Base-by-base conservation (phyloP, 129 eudicot species). In the Cynara cardunculus region DNA sequence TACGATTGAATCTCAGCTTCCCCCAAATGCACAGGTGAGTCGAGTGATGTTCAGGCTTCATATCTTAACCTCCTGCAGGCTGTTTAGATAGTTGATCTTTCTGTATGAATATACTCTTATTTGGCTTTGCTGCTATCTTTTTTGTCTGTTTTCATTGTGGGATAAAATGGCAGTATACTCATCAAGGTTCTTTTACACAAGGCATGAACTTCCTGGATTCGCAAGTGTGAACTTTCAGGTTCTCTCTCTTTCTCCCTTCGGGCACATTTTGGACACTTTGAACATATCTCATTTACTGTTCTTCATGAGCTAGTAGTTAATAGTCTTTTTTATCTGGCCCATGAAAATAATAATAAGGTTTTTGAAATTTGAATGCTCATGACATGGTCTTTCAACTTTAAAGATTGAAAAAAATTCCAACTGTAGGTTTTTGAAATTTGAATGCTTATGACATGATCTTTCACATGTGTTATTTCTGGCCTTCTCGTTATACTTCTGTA, bases 161-260 rank as follows among this genome's bases (percentile, higher is more conserved):
- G 62, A 13, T 27, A 37, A 71, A 3, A 75, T 87, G 78, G 73
- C 93, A 93, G 97, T 90, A 78, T 88, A 84, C 86, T 85, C 94
- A 88, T 83, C 94, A 91, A 84, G 94, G 90, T 41, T 88, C 98
- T 72, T 93, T 84, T 80, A 70, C 90, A 28, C 96, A 89, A 78
- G 93, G 89, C 84, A 84, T 93, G 85, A 83, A 87, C 86, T 93
- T 86, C 72, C 84, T 90, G 76, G 88, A 93, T 79, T 86, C 89
- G 1, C 87, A 88, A 62, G 84, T 88, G 53, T 79, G 78, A 85
- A 81, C 62, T 49, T 80, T 14, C 87, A 78, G 82, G 92, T 90
- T 75, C 56, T 77, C 46, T 64, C 49, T 59, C 84, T 16, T 72
- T 82, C 77, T 74, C 73, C 66, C 34, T 56, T 41, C 56, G 8